These are phyloP conservation scores for Umbelopsis vinacea DNA, from an alignment of 192 early-diverging fungal species.

Conservation along the genomic window DNA sequence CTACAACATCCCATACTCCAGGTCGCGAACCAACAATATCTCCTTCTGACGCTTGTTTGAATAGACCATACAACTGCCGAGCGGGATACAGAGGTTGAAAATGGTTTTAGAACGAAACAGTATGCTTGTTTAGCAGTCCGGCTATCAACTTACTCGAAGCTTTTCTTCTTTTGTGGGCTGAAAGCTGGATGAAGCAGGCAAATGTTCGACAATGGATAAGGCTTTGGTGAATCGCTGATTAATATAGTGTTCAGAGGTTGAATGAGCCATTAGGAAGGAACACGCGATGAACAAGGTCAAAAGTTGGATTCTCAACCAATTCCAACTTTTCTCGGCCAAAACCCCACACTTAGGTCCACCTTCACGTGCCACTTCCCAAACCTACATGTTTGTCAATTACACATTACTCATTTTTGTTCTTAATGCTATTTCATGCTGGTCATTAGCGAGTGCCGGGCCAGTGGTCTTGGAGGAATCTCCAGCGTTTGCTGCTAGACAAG, in stretches of 20 bases:
- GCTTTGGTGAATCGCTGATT: constrained; percentile 41
- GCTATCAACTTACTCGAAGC: constrained; percentile 30
- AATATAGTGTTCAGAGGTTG: constrained; percentile 32
- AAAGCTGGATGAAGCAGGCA: constrained; percentile 42
- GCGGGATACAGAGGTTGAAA: neutral
- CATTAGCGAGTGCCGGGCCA: neutral
- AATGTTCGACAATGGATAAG: constrained; percentile 39
- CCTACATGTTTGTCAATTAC: neutral
- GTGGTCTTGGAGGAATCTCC: neutral
- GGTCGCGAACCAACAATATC: constrained; percentile 42
- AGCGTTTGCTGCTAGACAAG: constrained; percentile 16
- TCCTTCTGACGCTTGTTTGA: constrained; percentile 55
- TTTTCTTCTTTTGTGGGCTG: constrained; percentile 48
- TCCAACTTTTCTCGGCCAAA: neutral
- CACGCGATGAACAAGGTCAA: neutral
- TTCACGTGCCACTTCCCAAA: constrained; percentile 13
- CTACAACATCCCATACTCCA: constrained; percentile 53
- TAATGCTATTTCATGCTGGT: neutral
- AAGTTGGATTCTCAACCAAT: neutral
- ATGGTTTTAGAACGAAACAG: neutral
- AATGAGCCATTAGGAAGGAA: constrained; percentile 17
- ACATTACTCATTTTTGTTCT: neutral
- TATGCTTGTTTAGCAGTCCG: neutral
- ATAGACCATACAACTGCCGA: constrained; percentile 51
- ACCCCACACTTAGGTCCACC: neutral